Percentiles rank a stretch among this genome's conserved stretches.
These are phyloP conservation scores for Acanthochlamys bracteata DNA, from an alignment of 106 monocot species.

Conservation along the genomic window DNA sequence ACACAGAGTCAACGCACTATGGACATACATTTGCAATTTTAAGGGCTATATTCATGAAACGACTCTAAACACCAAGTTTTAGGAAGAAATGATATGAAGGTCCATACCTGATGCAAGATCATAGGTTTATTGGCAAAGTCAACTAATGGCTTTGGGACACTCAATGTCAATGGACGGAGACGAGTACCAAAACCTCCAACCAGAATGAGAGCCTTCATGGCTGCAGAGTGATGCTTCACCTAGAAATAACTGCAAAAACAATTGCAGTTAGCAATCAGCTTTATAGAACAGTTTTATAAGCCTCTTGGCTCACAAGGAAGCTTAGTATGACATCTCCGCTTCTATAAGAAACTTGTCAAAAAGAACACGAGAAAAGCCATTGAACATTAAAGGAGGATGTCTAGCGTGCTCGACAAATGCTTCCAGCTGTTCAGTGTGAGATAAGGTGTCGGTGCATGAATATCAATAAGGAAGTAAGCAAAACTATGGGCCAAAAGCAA, in stretches of 20 bases:
- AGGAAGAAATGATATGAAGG: neutral
- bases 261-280: neutral
- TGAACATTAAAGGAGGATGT: neutral
- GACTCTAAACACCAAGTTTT: too few species aligned
- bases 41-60: too few species aligned
- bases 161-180: conserved; percentile 30
- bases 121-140: conserved; percentile 40
- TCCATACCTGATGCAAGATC: conserved; percentile 33
- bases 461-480: neutral
- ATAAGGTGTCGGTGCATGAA: neutral
- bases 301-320: neutral
- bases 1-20: too few species aligned
- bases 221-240: neutral
- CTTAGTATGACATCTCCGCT: neutral
- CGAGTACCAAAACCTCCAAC: conserved; percentile 42
- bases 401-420: neutral
- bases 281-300: neutral
- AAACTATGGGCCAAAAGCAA: neutral
- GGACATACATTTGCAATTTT: too few species aligned
- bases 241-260: neutral
- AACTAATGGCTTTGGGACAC: conserved; percentile 37
- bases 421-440: neutral
- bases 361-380: neutral
- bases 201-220: conserved; percentile 40
- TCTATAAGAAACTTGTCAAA: neutral